Conservation (phyloP, 148 eudicot species). For the Rhododendron molle region DNA sequence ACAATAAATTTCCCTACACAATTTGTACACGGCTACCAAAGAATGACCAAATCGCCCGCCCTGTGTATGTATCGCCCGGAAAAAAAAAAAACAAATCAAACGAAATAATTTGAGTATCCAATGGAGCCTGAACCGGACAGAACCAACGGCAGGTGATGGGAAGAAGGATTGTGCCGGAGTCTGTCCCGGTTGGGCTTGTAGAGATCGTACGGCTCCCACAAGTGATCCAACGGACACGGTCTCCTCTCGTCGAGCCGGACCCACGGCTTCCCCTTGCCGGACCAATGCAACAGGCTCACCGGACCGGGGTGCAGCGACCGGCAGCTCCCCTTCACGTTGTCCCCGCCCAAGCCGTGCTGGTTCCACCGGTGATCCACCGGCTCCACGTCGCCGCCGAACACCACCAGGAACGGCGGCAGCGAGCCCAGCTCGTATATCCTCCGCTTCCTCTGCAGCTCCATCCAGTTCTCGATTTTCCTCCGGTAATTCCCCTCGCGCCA, state of each 20-base stretch:
- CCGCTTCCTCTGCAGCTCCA: background rate
- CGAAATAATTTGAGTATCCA: background rate
- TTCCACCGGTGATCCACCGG: background rate
- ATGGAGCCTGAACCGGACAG: background rate
- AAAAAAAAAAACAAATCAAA: background rate
- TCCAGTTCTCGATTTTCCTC: background rate
- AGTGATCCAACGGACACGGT: background rate
- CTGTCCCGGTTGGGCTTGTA: background rate
- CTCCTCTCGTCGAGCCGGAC: background rate
- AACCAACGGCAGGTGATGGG: background rate
- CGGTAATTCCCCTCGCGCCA: background rate
- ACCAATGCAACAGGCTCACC: background rate
- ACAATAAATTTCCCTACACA: background rate
- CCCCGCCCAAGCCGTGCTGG: background rate
- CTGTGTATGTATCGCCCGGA: background rate
- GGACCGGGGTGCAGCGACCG: background rate
- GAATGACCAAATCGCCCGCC: background rate
- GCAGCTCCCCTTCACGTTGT: background rate
- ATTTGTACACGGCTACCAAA: background rate
- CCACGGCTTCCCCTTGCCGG: background rate
- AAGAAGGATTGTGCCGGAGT: background rate
- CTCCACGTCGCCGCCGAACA: background rate
- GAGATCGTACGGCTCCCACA: background rate
- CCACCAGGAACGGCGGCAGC: background rate
- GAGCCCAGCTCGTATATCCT: background rate